Percentiles rank a stretch among this genome's conserved stretches.
These are phyloP conservation scores for Penicillium oxalicum DNA, from an alignment of 2,329 filamentous ascomycete species.

Conservation along the genomic window DNA sequence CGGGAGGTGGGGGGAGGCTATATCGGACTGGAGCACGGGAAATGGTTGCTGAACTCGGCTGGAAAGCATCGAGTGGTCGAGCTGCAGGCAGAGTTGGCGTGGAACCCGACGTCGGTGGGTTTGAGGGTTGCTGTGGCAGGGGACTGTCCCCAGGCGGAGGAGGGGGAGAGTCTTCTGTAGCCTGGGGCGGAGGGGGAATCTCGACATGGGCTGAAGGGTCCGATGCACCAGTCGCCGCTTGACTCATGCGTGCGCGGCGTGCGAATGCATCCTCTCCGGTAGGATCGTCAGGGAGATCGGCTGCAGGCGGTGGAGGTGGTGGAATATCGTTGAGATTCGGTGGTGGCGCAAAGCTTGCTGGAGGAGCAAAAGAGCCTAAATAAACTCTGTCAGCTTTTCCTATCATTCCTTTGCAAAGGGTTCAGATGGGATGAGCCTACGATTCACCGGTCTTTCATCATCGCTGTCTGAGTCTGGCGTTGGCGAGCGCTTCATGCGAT, in stretches of 20 bases:
- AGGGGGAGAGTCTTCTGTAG: constrained; percentile 22
- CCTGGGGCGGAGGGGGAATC: constrained; percentile 24
- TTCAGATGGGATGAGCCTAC: constrained; percentile 31
- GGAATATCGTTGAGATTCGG: constrained; percentile 36
- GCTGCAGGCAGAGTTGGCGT: constrained; percentile 26
- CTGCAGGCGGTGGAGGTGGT: constrained; percentile 33
- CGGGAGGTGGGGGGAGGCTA: constrained; percentile 47
- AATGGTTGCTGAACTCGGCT: constrained; percentile 54
- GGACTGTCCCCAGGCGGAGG: constrained; percentile 24
- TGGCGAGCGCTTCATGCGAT: constrained; percentile 49
- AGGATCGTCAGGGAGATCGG: constrained; percentile 50
- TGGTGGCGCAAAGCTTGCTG: constrained; percentile 50
- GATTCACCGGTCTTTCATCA: constrained; percentile 42
- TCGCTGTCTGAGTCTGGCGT: constrained; percentile 47
- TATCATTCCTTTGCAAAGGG: background rate
- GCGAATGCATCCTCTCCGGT: constrained; percentile 66
- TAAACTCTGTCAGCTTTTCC: constrained; percentile 3
- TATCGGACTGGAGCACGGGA: constrained; percentile 75
- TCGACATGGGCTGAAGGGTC: constrained; percentile 11
- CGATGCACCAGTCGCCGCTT: constrained; percentile 24
- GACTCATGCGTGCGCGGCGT: constrained; percentile 55
- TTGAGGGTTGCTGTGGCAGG: constrained; percentile 19
- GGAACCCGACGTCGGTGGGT: constrained; percentile 19
- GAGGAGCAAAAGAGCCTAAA: constrained; percentile 47
- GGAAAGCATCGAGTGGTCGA: constrained; percentile 36